phyloP scores from a whole-genome alignment of 345 rosid species.

The Atalantia buxifolia region DNA sequence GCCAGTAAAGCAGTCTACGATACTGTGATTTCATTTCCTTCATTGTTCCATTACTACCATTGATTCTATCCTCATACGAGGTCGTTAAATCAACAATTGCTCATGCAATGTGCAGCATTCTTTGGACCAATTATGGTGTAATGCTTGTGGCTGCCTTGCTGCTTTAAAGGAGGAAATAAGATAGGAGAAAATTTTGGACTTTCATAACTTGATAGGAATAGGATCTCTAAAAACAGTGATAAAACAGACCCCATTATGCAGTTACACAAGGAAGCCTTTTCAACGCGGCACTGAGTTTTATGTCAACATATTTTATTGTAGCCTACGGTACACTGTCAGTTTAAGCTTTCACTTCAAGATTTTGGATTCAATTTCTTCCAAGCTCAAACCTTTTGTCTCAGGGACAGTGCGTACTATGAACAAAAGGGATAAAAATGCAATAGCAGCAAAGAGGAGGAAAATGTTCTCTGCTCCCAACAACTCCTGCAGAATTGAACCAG shows the following conservation, averaged over 20 bases:
- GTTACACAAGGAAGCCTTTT: not conserved
- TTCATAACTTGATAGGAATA: not conserved
- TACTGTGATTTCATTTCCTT: not conserved
- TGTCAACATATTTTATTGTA: not conserved
- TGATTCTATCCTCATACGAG: slow-evolving; percentile 21
- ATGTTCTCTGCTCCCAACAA: slow-evolving; percentile 80
- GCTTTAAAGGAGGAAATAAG: not conserved
- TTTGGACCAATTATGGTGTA: not conserved
- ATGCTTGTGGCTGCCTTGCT: not conserved
- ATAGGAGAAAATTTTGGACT: not conserved
- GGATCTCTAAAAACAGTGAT: not conserved
- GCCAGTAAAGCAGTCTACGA: not conserved
- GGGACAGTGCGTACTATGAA: slow-evolving; percentile 64
- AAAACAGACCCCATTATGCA: not conserved
- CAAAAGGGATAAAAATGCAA: slow-evolving; percentile 64
- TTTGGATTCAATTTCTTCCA: slow-evolving; percentile 92
- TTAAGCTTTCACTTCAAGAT: slow-evolving; percentile 54
- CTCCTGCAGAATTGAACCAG: slow-evolving; percentile 51
- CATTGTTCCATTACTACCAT: slow-evolving; percentile 18
- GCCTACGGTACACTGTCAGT: not conserved
- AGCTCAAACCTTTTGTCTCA: slow-evolving; percentile 94
- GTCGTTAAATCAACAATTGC: slow-evolving; percentile 14
- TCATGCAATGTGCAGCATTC: not conserved
- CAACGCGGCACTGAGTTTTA: not conserved
- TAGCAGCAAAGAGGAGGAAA: slow-evolving; percentile 81